Conservation (phyloP, 768 basidiomycete species). For the Galerina sulciceps region DNA sequence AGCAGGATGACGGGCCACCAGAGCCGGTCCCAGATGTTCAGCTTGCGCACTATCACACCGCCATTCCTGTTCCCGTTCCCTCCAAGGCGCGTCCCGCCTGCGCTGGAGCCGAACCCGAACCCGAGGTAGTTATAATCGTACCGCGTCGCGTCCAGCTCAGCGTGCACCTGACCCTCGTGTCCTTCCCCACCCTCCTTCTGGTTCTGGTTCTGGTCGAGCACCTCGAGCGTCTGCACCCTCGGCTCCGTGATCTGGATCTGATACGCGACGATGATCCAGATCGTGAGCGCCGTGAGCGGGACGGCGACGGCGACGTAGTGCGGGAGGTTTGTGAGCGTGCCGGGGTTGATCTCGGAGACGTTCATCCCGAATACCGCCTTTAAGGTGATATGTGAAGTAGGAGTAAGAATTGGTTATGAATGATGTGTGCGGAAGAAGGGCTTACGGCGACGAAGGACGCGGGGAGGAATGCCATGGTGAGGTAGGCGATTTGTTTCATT, state of each 20-base stretch:
- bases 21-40: constrained; percentile 19
- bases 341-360: constrained; percentile 41
- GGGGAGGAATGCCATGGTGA: constrained; percentile 67
- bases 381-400: not conserved
- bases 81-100: not conserved
- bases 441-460: constrained; percentile 51
- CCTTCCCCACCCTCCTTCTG: not conserved
- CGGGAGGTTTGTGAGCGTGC: constrained; percentile 32
- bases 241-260: constrained; percentile 35
- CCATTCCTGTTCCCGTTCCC: no score
- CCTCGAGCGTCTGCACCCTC: not conserved
- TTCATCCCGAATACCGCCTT: constrained; percentile 65
- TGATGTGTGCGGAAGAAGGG: not conserved
- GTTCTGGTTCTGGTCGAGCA: not conserved
- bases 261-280: constrained; percentile 51
- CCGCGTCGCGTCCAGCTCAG: not conserved
- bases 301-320: constrained; percentile 44
- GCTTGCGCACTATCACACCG: not conserved
- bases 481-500: constrained; percentile 58
- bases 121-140: not conserved
- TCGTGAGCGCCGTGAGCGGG: constrained; percentile 45
- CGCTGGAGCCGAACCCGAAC: not conserved
- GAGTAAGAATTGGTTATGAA: not conserved
- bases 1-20: constrained; percentile 24
- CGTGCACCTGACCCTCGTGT: no score